Conservation (phyloP, 257 asterid species). For the Salvia rosmarinus region DNA sequence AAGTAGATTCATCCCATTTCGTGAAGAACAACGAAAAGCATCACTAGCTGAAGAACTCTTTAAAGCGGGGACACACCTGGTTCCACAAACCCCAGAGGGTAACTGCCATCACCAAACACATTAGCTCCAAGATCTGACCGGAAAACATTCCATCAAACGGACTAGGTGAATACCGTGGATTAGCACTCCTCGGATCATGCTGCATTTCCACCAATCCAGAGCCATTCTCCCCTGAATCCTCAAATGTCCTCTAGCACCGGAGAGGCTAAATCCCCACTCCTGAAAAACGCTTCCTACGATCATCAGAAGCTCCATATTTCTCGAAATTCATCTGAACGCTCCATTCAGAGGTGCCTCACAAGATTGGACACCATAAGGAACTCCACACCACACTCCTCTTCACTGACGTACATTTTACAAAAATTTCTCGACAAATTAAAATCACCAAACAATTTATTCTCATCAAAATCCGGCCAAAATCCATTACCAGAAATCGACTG, state of each 20-base stretch:
- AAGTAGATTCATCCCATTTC: slow-evolving; percentile 40
- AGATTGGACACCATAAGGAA: slow-evolving; percentile 37
- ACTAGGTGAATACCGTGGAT: slow-evolving; percentile 32
- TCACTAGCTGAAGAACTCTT: slow-evolving; percentile 46
- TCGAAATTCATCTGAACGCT: slow-evolving; percentile 26
- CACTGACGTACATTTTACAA: slow-evolving; percentile 52
- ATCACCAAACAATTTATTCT: slow-evolving; percentile 40
- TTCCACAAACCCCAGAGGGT: slow-evolving; percentile 45
- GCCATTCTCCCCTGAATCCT: slow-evolving; percentile 31
- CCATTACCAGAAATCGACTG: slow-evolving; percentile 42
- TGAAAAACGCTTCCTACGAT: slow-evolving; percentile 21
- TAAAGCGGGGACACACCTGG: slow-evolving; percentile 37
- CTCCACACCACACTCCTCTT: slow-evolving; percentile 34
- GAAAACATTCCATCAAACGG: slow-evolving; percentile 37
- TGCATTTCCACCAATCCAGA: slow-evolving; percentile 43
- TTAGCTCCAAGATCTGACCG: slow-evolving; percentile 39
- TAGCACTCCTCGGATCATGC: slow-evolving; percentile 39
- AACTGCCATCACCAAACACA: slow-evolving; percentile 32
- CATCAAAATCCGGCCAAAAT: slow-evolving; percentile 42
- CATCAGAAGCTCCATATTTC: slow-evolving; percentile 37
- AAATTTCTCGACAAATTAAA: slow-evolving; percentile 48
- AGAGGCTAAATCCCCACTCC: slow-evolving; percentile 30
- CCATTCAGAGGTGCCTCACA: background rate
- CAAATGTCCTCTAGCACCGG: slow-evolving; percentile 34
- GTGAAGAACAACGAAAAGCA: slow-evolving; percentile 32